phyloP scores from a whole-genome alignment of 768 basidiomycete genomes.

The Terana coerulea region DNA sequence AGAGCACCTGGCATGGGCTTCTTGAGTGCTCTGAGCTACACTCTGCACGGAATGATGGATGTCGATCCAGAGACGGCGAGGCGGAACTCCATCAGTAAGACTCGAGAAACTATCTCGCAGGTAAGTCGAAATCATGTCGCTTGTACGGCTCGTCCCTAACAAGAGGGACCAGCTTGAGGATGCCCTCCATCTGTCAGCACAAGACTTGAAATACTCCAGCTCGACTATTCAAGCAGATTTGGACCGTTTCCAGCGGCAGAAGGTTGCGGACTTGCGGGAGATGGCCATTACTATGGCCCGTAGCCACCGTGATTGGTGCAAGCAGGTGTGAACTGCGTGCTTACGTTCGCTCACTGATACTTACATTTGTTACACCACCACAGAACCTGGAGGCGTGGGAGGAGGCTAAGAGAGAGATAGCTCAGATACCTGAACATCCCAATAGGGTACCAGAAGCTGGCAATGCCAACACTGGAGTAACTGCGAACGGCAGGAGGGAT shows the following conservation, averaged over 20 bases:
- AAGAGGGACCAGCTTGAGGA: slow-evolving; percentile 73
- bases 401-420: slow-evolving; percentile 89
- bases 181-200: slow-evolving; percentile 85
- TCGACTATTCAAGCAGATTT: slow-evolving; percentile 96
- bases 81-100: slow-evolving; percentile 90
- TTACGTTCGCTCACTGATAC: neutral
- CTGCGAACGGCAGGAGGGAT: slow-evolving; percentile 50
- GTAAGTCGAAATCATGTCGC: slow-evolving; percentile 37
- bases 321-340: slow-evolving; percentile 60
- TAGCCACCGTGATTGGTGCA: slow-evolving; percentile 95
- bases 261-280: slow-evolving; percentile 92
- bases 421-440: slow-evolving; percentile 87
- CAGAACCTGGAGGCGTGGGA: slow-evolving; percentile 98
- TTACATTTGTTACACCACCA: slow-evolving; percentile 13
- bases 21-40: slow-evolving; percentile 88
- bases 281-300: slow-evolving; percentile 90
- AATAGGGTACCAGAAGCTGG: slow-evolving; percentile 52
- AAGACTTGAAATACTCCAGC: slow-evolving; percentile 94
- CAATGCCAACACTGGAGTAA: slow-evolving; percentile 30
- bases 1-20: slow-evolving; percentile 80
- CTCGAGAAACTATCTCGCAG: slow-evolving; percentile 92
- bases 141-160: neutral
- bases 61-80: slow-evolving; percentile 96
- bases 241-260: slow-evolving; percentile 97
- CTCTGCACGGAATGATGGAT: slow-evolving; percentile 97